A percentile compares a stretch with the other conserved stretches of the same genome.
Evolutionary conservation across 106 monocot genomes (phyloP).

Genomic region (Dioscorea alata): DNA sequence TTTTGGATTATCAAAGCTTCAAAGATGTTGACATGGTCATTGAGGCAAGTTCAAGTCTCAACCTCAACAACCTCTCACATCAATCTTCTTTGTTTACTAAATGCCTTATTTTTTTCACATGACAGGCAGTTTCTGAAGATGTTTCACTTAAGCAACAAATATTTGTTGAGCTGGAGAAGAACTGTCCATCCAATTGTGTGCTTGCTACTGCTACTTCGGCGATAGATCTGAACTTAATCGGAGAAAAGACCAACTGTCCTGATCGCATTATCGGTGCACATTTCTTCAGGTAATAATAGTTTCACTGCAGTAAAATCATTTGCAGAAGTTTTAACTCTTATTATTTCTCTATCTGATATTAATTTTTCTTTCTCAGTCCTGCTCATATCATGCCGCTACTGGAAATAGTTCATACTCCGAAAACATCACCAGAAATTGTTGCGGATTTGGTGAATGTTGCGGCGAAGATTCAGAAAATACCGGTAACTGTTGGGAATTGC

Average conservation of each 20-base stretch:
- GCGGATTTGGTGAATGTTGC: neutral
- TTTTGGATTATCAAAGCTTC: slow-evolving; percentile 27
- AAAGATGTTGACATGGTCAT: slow-evolving; percentile 38
- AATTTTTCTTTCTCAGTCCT: neutral
- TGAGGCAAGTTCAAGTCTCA: slow-evolving; percentile 11
- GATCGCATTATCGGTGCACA: slow-evolving; percentile 33
- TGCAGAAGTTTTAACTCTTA: neutral
- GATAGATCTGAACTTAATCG: slow-evolving; percentile 31
- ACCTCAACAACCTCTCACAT: neutral
- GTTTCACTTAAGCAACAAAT: neutral
- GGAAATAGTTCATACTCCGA: slow-evolving; percentile 1
- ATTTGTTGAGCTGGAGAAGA: slow-evolving; percentile 22
- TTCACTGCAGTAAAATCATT: neutral
- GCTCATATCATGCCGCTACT: slow-evolving; percentile 3
- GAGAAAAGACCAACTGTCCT: slow-evolving; percentile 22
- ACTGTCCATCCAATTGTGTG: slow-evolving; percentile 26
- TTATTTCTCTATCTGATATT: neutral
- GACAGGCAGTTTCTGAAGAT: neutral
- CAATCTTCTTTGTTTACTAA: neutral
- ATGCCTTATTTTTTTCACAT: neutral
- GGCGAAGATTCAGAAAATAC: neutral
- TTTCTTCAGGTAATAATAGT: slow-evolving; percentile 24
- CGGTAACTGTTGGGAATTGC: slow-evolving; percentile 2
- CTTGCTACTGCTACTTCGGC: slow-evolving; percentile 32
- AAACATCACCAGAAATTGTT: slow-evolving; percentile 1